Evolutionary conservation across 805 yeast species (phyloP).

Genomic region (Saturnispora besseyi): DNA sequence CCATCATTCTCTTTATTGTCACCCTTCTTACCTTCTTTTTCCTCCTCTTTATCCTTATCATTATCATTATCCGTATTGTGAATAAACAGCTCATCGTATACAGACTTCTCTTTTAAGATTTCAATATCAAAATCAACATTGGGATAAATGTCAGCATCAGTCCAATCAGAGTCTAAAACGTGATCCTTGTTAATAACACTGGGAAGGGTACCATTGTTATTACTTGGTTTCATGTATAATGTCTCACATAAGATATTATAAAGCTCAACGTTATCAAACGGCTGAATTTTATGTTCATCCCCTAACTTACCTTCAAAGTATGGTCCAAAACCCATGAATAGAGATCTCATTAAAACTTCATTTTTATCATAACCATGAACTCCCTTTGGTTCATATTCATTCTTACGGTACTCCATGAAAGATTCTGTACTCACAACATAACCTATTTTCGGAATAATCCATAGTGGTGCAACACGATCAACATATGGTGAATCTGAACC

Average conservation of each 20-base stretch:
- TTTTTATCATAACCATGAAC: conserved; percentile 80
- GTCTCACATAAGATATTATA: conserved; percentile 69
- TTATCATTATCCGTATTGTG: background rate
- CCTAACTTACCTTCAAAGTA: conserved; percentile 38
- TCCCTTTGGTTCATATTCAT: conserved; percentile 56
- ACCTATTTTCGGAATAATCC: conserved; percentile 80
- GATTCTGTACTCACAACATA: conserved; percentile 60
- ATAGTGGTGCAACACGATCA: conserved; percentile 70
- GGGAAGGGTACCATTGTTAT: conserved; percentile 47
- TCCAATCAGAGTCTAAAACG: conserved; percentile 36
- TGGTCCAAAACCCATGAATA: conserved; percentile 78
- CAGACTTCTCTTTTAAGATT: conserved; percentile 36
- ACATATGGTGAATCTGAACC: conserved; percentile 33
- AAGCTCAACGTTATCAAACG: conserved; percentile 65
- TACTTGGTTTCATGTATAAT: conserved; percentile 40
- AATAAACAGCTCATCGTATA: conserved; percentile 34
- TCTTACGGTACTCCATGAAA: conserved; percentile 38
- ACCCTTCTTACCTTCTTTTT: conserved; percentile 9
- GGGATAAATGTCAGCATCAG: conserved; percentile 40
- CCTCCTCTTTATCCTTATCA: background rate
- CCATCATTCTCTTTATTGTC: background rate
- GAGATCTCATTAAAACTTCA: conserved; percentile 72
- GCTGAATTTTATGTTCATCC: conserved; percentile 34
- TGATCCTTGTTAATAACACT: conserved; percentile 24
- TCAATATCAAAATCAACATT: conserved; percentile 37